These are phyloP conservation scores for Jamesozyma spencerorum DNA, from an alignment of 805 yeast species.

Conservation along the genomic window DNA sequence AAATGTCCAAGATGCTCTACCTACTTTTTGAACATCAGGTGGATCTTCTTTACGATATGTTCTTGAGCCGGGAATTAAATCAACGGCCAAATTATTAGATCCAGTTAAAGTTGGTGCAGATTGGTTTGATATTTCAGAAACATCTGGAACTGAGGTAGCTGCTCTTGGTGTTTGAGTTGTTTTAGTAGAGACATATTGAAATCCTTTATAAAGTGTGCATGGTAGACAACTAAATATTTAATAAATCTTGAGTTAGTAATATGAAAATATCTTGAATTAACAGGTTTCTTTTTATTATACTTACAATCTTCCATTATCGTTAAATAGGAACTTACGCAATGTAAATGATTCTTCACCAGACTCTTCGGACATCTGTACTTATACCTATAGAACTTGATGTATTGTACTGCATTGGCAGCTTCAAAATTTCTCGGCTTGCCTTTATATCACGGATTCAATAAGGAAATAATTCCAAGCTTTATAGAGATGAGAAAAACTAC, in stretches of 20 bases:
- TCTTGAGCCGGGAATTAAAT: conserved; percentile 30
- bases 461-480: no score
- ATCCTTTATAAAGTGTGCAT: conserved; percentile 73
- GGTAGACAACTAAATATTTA: conserved; percentile 58
- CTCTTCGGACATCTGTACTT: conserved; percentile 7
- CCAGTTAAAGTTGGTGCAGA: conserved; percentile 32
- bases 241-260: conserved; percentile 14
- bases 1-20: conserved; percentile 86
- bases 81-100: conserved; percentile 15
- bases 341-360: not conserved
- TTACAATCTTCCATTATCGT: conserved; percentile 88
- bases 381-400: no score
- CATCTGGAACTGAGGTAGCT: conserved; percentile 19
- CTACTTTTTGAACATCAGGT: conserved; percentile 76
- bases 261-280: no score
- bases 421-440: not conserved
- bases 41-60: conserved; percentile 54
- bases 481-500: no score
- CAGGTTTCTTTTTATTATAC: conserved; percentile 34
- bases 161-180: not conserved
- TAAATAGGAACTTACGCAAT: conserved; percentile 35
- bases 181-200: conserved; percentile 34
- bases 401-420: no score
- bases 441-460: not conserved
- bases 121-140: not conserved